Evolutionary conservation across 306 rosid species (phyloP), one percentile per base, ranked within the genome.

Genomic region (Rosa lucieae): DNA sequence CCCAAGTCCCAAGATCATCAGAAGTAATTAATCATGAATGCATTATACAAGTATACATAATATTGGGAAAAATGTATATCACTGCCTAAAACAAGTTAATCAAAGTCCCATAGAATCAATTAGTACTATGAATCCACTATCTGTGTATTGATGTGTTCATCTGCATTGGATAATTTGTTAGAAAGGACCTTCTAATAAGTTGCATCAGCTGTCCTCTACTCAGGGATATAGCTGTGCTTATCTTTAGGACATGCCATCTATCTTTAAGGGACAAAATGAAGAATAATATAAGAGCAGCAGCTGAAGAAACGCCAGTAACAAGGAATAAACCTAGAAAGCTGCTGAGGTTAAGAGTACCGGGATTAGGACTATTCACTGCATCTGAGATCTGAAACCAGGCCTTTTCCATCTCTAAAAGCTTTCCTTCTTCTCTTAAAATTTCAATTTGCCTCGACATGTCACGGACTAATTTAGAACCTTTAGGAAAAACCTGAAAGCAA

Each of bases 311-410:
- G 29, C 78, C 78, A 7, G 59, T 61, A 58, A 75, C 32, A 12
- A 75, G 56, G 70, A 75, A 75, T 58, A 74, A 14, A 42, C 78
- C 78, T 40, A 68, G 37, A 74, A 74, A 56, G 46, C 7, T 10
- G 67, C 43, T 7, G 48, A 67, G 14, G 49, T 20, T 10, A 40
- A 67, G 26, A 18, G 48, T 17, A 40, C n/a, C n/a, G 7, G 72
- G 72, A 40, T 18, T 11, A 40, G 17, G 18, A 49, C 53, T 14
- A 52, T 3, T 53, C 59, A 5, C 59, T 53, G 21, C 18, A 15
- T 67, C 29, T n/a, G n/a, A n/a, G n/a, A n/a, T n/a, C n/a, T n/a
- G n/a, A n/a, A n/a, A n/a, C n/a, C n/a, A n/a, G n/a, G n/a, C n/a
- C n/a, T n/a, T n/a, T n/a, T n/a, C n/a, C n/a, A n/a, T n/a, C n/a